Base-by-base conservation (phyloP, 2,329 filamentous ascomycete species). In the Verticillium alfalfae region DNA sequence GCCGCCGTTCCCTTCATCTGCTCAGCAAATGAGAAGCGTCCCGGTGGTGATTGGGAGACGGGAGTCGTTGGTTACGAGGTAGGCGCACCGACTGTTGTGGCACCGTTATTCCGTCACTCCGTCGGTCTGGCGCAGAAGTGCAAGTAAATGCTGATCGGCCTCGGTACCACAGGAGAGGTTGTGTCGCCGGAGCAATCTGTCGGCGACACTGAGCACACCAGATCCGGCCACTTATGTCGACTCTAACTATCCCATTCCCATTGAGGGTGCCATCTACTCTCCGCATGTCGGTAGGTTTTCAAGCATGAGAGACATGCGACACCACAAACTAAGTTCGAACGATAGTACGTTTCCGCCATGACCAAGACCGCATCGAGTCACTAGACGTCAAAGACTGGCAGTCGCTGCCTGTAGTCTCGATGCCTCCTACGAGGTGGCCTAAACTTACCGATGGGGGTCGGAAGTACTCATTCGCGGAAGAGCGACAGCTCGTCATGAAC, bases 41-140 rank as follows among this genome's bases (percentile, higher is more conserved):
- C 90, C 0, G 90, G 90, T 10, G 90, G 90, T n/a, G 89, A 93
- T 70, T 93, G 90, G 90, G 89, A 92, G 68, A 89, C 83, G 7
- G 81, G 81, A 64, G 79, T 76, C 13, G 72, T 76, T 2, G 77
- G 77, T 38, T 78, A 79, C 63, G 78, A 79, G 62, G 64, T 65
- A 58, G 22, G 26, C 15, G 9, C 18, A 18, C 36, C 13, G 18
- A n/a, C 31, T n/a, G 18, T 45, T 39, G 22, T 34, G 38, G 26
- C 18, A 52, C 45, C 45, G 3, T 18, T 9, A 9, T 18, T 8
- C 26, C 26, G 26, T 31, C 26, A 31, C 26, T 31, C 9, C 16
- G 5, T n/a, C 16, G 15, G 39, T 45, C 39, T 18, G 8, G 39
- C 39, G 39, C 8, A 45, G 13, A 16, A 18, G 39, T 45, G 39